phyloP scores from a whole-genome alignment of 75 land plant genomes.

The Pseudotsuga menziesii region DNA sequence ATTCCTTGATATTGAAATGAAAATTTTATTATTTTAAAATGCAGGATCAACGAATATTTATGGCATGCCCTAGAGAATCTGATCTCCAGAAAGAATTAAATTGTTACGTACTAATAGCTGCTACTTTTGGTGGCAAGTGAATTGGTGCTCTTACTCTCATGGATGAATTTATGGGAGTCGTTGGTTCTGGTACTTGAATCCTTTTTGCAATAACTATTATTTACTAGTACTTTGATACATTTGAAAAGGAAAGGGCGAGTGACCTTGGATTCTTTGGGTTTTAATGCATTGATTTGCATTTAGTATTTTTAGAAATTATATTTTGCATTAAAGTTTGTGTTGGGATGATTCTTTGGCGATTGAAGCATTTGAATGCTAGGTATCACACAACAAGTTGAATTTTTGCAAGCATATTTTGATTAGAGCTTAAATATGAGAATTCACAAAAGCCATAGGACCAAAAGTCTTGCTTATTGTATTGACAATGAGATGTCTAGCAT shows the following conservation, averaged over 20 bases:
- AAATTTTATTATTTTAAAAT: not conserved
- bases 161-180: conserved; percentile 79
- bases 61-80: conserved; percentile 68
- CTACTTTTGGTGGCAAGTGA: conserved; percentile 77
- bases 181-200: conserved; percentile 79
- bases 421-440: not conserved
- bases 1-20: not conserved
- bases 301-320: not conserved
- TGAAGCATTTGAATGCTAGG: conserved; percentile 3
- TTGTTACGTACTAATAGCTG: conserved; percentile 74
- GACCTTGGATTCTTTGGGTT: conserved; percentile 76
- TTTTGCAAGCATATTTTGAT: not conserved
- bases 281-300: conserved; percentile 7
- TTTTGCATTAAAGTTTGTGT: not conserved
- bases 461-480: not conserved
- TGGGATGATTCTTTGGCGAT: not conserved
- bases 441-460: not conserved
- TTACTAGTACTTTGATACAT: conserved; percentile 77
- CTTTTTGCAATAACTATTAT: conserved; percentile 73
- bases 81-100: conserved; percentile 72
- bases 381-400: not conserved
- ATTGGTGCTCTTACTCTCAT: conserved; percentile 72
- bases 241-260: conserved; percentile 72
- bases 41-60: conserved; percentile 80
- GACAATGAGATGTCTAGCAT: not conserved